A percentile compares a stretch with the other conserved stretches of the same genome.
Conservation (phyloP, 306 rosid genomes). For the Quercus wislizeni region DNA sequence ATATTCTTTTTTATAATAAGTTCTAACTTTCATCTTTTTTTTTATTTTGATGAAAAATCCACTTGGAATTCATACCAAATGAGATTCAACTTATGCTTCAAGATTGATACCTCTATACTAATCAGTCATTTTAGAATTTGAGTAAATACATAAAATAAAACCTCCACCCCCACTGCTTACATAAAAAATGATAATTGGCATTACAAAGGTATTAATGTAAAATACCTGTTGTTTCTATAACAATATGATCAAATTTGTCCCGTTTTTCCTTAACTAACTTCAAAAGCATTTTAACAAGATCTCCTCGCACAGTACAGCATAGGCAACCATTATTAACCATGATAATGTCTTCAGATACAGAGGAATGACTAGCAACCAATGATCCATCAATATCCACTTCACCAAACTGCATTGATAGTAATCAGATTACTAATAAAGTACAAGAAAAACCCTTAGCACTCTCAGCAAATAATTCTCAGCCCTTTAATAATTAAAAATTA, state of each 20-base stretch:
- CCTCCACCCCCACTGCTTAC: not conserved
- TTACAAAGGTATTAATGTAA: not conserved
- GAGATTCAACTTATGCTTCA: not conserved
- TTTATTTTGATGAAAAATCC: not conserved
- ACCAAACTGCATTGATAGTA: conserved; percentile 70
- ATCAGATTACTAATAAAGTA: not conserved
- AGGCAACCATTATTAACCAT: conserved; percentile 94
- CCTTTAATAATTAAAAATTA: not conserved
- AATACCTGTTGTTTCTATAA: conserved; percentile 88
- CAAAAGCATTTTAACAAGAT: conserved; percentile 85
- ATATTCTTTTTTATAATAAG: not conserved
- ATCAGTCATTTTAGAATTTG: not conserved
- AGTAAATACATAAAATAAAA: not conserved
- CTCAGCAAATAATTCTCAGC: not conserved
- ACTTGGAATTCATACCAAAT: not conserved
- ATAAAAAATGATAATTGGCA: not conserved
- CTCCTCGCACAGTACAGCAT: conserved; percentile 91
- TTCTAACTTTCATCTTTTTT: not conserved
- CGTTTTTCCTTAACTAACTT: conserved; percentile 66
- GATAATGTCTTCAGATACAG: conserved; percentile 67
- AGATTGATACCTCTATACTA: not conserved
- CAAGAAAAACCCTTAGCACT: not conserved
- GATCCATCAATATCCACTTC: conserved; percentile 97
- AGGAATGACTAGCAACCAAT: conserved; percentile 87
- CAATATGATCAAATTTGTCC: conserved; percentile 83